Conservation (phyloP, 192 early-diverging fungal genomes). For the Coemansia pectinata region DNA sequence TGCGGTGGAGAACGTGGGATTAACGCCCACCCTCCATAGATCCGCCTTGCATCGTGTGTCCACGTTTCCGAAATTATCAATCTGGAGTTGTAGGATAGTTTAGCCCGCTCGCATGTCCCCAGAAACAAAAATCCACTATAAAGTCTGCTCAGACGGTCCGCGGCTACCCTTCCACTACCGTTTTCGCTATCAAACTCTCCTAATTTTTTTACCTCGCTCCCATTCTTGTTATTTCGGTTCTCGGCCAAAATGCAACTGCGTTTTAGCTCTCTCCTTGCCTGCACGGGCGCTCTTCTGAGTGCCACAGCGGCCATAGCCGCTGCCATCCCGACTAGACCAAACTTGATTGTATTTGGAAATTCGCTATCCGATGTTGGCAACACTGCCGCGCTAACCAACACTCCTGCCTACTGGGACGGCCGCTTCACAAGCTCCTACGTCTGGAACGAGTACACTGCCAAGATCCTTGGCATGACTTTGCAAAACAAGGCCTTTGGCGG, state of each 20-base stretch:
- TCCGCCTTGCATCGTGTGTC: background rate
- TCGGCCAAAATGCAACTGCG: conserved; percentile 1
- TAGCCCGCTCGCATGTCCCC: background rate
- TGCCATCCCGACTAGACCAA: background rate
- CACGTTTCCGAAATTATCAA: background rate
- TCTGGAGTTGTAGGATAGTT: background rate
- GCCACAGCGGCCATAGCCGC: background rate
- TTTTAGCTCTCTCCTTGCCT: background rate
- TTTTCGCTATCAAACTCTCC: background rate
- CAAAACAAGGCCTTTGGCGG: conserved; percentile 8
- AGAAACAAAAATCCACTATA: background rate
- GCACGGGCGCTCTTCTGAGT: background rate
- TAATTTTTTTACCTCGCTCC: background rate
- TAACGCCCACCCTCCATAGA: background rate
- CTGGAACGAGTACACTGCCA: conserved; percentile 17
- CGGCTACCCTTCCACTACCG: background rate
- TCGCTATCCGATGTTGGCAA: conserved; percentile 8
- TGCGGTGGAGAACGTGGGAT: background rate
- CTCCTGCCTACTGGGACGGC: conserved; percentile 10
- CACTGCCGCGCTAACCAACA: conserved; percentile 1
- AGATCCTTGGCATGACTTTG: conserved; percentile 8
- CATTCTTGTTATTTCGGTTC: background rate
- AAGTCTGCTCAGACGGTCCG: background rate
- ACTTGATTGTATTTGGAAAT: conserved; percentile 14
- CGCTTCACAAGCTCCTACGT: conserved; percentile 13